These are phyloP conservation scores for Pseudocercospora pini-densiflorae DNA, from an alignment of 2,329 filamentous ascomycete genomes.

Conservation along the genomic window DNA sequence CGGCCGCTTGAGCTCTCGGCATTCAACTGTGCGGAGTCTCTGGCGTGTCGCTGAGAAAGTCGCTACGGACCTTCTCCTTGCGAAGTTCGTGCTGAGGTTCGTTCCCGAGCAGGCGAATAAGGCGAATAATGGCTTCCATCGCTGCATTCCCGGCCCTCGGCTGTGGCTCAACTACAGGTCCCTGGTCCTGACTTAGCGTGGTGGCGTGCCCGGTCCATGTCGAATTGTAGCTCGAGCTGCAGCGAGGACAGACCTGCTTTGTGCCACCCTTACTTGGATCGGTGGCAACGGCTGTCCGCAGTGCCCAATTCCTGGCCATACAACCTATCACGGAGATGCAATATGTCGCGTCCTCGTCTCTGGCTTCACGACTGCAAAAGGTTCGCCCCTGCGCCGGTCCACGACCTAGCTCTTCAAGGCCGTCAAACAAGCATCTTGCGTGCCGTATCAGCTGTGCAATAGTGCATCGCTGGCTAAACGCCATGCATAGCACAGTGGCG, in stretches of 20 bases:
- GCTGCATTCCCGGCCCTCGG: constrained; percentile 3
- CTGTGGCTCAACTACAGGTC: constrained; percentile 2
- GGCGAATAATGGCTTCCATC: background rate
- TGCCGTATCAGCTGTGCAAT: constrained; percentile 10
- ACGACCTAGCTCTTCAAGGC: background rate
- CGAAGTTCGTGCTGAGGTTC: background rate
- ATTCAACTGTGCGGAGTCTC: background rate
- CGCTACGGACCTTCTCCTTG: background rate
- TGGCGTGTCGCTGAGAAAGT: background rate
- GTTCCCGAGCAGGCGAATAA: constrained; percentile 1
- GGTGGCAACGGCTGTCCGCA: constrained; percentile 4
- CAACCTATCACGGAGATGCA: background rate
- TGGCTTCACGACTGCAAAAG: constrained; percentile 7
- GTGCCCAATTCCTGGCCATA: background rate
- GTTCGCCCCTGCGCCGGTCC: constrained; percentile 24
- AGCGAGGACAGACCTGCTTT: constrained; percentile 7
- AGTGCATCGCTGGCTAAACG: constrained; percentile 16
- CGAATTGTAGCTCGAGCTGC: background rate
- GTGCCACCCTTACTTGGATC: background rate
- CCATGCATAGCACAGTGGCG: constrained; percentile 18
- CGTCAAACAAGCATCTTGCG: constrained; percentile 16
- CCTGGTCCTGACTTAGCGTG: constrained; percentile 3
- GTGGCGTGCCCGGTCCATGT: constrained; percentile 1
- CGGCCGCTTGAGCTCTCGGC: background rate
- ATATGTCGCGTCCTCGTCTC: constrained; percentile 4